A percentile compares a stretch with the other conserved stretches of the same genome.
phyloP scores from a whole-genome alignment of 257 asterid genomes.

The Solanum virginianum region DNA sequence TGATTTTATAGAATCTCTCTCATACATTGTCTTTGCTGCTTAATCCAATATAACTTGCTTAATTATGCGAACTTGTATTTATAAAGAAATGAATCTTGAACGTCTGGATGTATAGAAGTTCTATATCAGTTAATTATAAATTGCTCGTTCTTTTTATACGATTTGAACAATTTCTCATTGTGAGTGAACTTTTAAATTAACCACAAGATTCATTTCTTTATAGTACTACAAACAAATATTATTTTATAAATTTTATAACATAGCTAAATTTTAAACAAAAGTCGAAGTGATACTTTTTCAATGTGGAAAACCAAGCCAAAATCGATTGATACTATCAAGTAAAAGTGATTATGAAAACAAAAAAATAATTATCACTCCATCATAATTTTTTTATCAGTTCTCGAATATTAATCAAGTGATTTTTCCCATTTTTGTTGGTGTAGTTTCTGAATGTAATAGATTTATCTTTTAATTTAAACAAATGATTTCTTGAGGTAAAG shows the following conservation, averaged over 20 bases:
- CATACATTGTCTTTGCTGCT: background rate
- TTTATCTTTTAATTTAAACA: background rate
- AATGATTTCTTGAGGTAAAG: background rate
- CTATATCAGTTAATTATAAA: no score
- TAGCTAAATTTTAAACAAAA: background rate
- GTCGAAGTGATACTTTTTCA: background rate
- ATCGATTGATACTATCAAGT: background rate
- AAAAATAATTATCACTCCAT: rapidly evolving
- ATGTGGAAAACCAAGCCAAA: background rate
- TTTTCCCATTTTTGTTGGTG: background rate
- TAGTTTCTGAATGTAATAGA: background rate
- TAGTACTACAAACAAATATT: background rate
- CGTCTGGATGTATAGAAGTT: no score
- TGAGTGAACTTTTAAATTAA: background rate
- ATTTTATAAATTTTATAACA: no score
- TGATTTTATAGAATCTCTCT: background rate
- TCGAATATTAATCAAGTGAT: background rate
- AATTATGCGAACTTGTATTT: background rate
- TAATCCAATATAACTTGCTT: background rate
- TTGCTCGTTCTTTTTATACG: no score
- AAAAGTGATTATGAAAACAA: background rate
- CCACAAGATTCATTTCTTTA: background rate
- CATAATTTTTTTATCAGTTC: background rate
- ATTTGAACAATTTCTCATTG: no score
- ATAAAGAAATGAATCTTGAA: background rate